Base-by-base conservation (phyloP, 2,329 filamentous ascomycete species). In the Cryoendolithus antarcticus region DNA sequence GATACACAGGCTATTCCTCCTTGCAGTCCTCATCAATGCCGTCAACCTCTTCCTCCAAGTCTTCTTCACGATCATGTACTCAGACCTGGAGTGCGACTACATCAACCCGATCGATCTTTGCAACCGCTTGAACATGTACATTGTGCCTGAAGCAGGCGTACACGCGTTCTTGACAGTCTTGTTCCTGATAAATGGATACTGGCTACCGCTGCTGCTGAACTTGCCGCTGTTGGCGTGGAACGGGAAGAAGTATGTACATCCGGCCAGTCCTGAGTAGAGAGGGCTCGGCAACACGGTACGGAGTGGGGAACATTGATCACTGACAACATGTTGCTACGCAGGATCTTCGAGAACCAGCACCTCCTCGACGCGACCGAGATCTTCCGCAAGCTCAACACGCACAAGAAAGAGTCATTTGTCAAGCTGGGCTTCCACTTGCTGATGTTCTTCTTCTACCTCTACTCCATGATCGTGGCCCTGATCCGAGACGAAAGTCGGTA, bases 21-120 rank as follows among this genome's bases (percentile, higher is more conserved):
- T 98, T 67, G 81, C 89, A 68, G 93, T 98, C 66, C 76, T 98
- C 63, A 93, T 98, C 73, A 98, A 98, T 72, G 91, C 91, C 71
- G 88, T 98, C 77, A 98, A 98, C 74, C 77, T 98, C 60, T 98
- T 98, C 68, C 75, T 98, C 42, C 93, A 98, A 71, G 91, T 98
- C 56, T 98, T 98, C 76, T 98, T 98, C 72, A 98, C 91, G 43
- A 98, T 98, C 62, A 98, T 98, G 93, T 98, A 96, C 71, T 94
- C 86, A 66, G 91, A 98, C 74, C 69, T 98, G 58, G 91, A 98
- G 82, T 98, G 91, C 70, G 91, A 98, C 70, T 98, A 98, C 69
- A 98, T 98, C 71, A 98, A 98, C 72, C 91, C 91, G 34, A 98
- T 98, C 71, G 91, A 98, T 58, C 88, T 98, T 51, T 98, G 91